Evolutionary conservation across 768 basidiomycete genomes (phyloP).

Genomic region (Mycena leptocephala): DNA sequence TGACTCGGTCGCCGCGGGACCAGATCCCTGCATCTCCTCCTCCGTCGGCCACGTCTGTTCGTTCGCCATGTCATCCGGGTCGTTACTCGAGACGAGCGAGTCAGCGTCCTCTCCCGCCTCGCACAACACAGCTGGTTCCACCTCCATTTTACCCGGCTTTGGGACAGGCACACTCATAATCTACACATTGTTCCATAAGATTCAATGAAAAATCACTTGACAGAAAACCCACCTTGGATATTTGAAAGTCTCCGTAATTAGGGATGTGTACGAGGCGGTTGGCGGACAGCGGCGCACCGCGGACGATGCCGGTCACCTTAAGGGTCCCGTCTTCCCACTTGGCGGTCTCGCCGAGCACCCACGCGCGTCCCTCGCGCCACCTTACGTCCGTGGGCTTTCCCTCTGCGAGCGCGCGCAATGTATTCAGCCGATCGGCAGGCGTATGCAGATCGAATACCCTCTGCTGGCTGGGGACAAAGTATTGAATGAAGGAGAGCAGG

Average conservation of each 20-base stretch:
- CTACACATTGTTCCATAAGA: constrained; percentile 55
- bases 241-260: constrained; percentile 89
- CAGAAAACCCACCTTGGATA: constrained; percentile 74
- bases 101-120: constrained; percentile 82
- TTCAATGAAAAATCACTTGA: neutral
- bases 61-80: constrained; percentile 91
- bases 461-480: constrained; percentile 90
- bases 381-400: constrained; percentile 85
- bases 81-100: constrained; percentile 89
- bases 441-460: constrained; percentile 83
- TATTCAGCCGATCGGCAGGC: constrained; percentile 78
- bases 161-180: constrained; percentile 76
- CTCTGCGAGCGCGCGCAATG: constrained; percentile 86
- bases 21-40: constrained; percentile 84
- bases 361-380: constrained; percentile 88
- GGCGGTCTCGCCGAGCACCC: constrained; percentile 76
- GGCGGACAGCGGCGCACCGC: constrained; percentile 85
- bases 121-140: constrained; percentile 77
- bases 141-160: constrained; percentile 71
- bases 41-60: constrained; percentile 99
- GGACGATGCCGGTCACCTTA: constrained; percentile 86
- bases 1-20: constrained; percentile 44
- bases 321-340: constrained; percentile 78
- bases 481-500: constrained; percentile 93
- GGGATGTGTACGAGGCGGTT: constrained; percentile 92